These are phyloP conservation scores for Coemansia asiatica DNA, from an alignment of 192 early-diverging fungal genomes.

Conservation along the genomic window DNA sequence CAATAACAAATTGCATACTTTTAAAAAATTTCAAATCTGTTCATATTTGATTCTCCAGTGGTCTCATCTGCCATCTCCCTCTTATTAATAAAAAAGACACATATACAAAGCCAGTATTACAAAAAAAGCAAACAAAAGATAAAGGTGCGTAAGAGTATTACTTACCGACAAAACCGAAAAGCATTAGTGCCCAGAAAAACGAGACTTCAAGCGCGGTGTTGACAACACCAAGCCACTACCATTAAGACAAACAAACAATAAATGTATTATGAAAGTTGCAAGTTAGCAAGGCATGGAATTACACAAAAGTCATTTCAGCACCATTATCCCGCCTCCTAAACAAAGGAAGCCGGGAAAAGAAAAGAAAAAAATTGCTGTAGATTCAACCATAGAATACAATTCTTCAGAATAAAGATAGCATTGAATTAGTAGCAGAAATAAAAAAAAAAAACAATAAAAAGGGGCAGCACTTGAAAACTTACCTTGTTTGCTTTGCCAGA, in stretches of 20 bases:
- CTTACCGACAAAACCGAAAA: constrained; percentile 53
- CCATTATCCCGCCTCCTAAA: neutral
- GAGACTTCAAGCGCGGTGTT: constrained; percentile 50
- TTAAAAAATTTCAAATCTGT: too few relatives aligned
- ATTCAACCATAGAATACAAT: neutral
- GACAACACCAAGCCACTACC: constrained; percentile 54
- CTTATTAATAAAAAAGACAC: too few relatives aligned
- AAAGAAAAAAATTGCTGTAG: neutral
- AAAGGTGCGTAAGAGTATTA: too few relatives aligned
- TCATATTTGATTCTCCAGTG: neutral
- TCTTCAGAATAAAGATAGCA: neutral
- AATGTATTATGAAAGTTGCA: neutral
- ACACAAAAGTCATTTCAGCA: neutral
- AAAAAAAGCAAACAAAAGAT: too few relatives aligned
- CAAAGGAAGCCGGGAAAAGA: neutral
- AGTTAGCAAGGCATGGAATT: neutral
- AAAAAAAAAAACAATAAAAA: neutral
- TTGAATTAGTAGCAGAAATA: neutral
- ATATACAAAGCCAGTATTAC: too few relatives aligned
- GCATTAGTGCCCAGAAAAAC: constrained; percentile 50
- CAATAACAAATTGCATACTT: constrained; percentile 1
- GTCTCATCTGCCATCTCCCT: neutral
- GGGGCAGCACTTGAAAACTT: too few relatives aligned
- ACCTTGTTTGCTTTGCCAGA: constrained; percentile 42
- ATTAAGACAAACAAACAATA: neutral